Evolutionary conservation across 768 basidiomycete genomes (phyloP).

Genomic region (Lactarius quietus): DNA sequence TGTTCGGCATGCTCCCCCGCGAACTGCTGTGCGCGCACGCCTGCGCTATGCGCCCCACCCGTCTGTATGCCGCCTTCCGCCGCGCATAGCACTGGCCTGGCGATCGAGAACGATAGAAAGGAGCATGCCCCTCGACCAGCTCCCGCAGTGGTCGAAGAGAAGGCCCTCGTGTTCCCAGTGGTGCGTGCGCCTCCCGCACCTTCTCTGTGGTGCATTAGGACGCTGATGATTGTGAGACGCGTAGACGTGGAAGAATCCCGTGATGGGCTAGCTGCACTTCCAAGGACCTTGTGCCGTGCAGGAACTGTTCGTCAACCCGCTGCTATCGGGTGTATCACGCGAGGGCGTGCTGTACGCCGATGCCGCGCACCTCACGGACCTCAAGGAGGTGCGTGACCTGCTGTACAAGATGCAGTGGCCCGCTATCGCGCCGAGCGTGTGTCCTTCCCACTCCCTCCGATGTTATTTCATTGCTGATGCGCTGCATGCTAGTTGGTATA

Average conservation of each 20-base stretch:
- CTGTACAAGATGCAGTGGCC: slow-evolving; percentile 88
- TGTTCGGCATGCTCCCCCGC: slow-evolving; percentile 71
- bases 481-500: slow-evolving; percentile 70
- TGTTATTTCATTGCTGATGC: neutral
- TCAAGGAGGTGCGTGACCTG: slow-evolving; percentile 66
- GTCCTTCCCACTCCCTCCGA: slow-evolving; percentile 26
- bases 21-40: slow-evolving; percentile 61
- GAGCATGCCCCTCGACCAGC: slow-evolving; percentile 59
- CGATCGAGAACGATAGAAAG: slow-evolving; percentile 70
- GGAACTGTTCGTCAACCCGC: slow-evolving; percentile 67
- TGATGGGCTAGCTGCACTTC: slow-evolving; percentile 77
- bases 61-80: slow-evolving; percentile 77
- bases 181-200: no score
- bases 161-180: slow-evolving; percentile 68
- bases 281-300: slow-evolving; percentile 78
- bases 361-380: slow-evolving; percentile 70
- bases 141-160: slow-evolving; percentile 80
- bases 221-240: neutral
- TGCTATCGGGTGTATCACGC: slow-evolving; percentile 55
- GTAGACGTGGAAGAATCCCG: slow-evolving; percentile 90
- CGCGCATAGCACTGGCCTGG: slow-evolving; percentile 71
- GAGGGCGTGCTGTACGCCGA: slow-evolving; percentile 77
- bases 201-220: neutral
- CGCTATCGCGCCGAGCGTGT: slow-evolving; percentile 73
- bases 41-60: slow-evolving; percentile 82